Percentiles rank a stretch among this genome's conserved stretches.
Evolutionary conservation across 805 yeast genomes (phyloP).

Genomic region (Wickerhamiella alocasiicola): DNA sequence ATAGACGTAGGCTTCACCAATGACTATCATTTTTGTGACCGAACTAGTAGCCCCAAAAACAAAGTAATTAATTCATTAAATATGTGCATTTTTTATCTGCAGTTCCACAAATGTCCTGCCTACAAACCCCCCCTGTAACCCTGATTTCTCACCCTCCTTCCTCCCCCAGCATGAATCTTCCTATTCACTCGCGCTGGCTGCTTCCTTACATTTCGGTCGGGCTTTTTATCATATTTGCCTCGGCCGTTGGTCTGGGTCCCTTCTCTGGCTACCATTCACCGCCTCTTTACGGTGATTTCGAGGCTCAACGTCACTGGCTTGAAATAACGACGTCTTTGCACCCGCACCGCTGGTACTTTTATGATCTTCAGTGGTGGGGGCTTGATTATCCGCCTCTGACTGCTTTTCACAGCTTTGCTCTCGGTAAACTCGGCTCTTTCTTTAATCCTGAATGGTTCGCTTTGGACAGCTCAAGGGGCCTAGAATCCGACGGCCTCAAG

Average conservation of each 20-base stretch:
- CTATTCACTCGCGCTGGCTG: conserved; percentile 91
- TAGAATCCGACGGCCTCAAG: conserved; percentile 54
- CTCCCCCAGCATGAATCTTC: background rate
- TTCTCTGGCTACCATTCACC: conserved; percentile 61
- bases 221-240: conserved; percentile 61
- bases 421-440: conserved; percentile 57
- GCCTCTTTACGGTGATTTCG: conserved; percentile 91
- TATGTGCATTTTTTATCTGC: too few relatives aligned
- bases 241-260: conserved; percentile 81
- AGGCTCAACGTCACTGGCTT: conserved; percentile 97
- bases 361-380: conserved; percentile 89
- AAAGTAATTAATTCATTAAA: too few relatives aligned
- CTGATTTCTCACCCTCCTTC: background rate
- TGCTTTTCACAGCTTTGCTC: conserved; percentile 76
- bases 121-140: too few relatives aligned
- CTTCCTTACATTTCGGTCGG: conserved; percentile 50
- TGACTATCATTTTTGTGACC: too few relatives aligned
- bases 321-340: conserved; percentile 76
- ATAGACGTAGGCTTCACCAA: too few relatives aligned
- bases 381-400: conserved; percentile 95
- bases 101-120: too few relatives aligned
- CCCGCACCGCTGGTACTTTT: conserved; percentile 69
- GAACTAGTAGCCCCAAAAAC: too few relatives aligned
- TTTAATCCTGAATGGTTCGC: conserved; percentile 66
- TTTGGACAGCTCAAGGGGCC: conserved; percentile 60